Evolutionary conservation across 768 basidiomycete species (phyloP).

Genomic region (Mycena sanguinolenta): DNA sequence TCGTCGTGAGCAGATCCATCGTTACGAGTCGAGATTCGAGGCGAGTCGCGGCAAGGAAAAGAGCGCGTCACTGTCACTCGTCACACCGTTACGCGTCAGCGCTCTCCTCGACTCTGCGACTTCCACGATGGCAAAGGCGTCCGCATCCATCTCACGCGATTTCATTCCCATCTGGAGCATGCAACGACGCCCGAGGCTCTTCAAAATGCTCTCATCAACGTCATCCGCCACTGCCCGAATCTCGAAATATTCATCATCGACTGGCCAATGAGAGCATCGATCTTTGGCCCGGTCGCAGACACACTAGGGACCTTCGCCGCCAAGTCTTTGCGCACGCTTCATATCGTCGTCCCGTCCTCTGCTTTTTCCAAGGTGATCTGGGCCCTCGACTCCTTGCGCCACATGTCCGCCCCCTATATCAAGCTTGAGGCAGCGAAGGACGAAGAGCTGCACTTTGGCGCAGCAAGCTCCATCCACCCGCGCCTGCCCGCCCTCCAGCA

Average conservation of each 20-base stretch:
- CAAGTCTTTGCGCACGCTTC: slow-evolving; percentile 69
- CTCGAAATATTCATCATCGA: too few species aligned
- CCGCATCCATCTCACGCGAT: slow-evolving; percentile 79
- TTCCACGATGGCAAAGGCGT: slow-evolving; percentile 53
- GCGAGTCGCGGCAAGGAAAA: too few species aligned
- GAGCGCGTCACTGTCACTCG: too few species aligned
- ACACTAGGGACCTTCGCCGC: slow-evolving; percentile 66
- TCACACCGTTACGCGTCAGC: too few species aligned
- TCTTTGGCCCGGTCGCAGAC: slow-evolving; percentile 82
- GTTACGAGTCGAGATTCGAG: too few species aligned
- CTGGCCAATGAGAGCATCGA: slow-evolving; percentile 65
- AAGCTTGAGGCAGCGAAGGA: slow-evolving; percentile 56
- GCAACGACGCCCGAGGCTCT: slow-evolving; percentile 61
- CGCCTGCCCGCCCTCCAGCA: slow-evolving; percentile 70
- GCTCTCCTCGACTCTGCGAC: slow-evolving; percentile 61
- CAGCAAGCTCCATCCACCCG: slow-evolving; percentile 69
- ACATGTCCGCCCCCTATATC: slow-evolving; percentile 69
- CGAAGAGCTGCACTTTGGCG: slow-evolving; percentile 65
- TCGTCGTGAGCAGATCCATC: too few species aligned
- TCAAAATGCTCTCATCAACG: slow-evolving; percentile 66
- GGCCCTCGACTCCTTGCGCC: slow-evolving; percentile 74
- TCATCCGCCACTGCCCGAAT: slow-evolving; percentile 78
- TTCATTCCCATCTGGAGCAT: slow-evolving; percentile 52
- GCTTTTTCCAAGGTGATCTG: slow-evolving; percentile 77
- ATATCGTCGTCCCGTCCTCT: slow-evolving; percentile 69